A percentile compares a stretch with the other conserved stretches of the same genome.
Evolutionary conservation across 352 stramenopile genomes (phyloP).

Genomic region (Pythium folliculosum): DNA sequence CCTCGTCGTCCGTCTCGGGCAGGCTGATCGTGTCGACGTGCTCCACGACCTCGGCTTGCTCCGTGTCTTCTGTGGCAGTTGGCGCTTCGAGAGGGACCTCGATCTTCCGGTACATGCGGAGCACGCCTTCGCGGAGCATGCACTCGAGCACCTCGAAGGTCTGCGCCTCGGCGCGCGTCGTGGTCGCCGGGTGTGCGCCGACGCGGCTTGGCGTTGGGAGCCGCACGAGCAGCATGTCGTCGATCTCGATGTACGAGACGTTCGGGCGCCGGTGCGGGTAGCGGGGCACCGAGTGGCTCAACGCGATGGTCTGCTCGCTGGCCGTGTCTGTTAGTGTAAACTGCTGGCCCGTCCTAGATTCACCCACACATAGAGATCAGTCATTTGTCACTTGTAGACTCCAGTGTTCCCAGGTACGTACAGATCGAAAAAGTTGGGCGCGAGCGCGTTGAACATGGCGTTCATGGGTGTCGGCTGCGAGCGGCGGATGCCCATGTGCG

Average conservation of each 20-base stretch:
- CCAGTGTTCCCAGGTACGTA: slow-evolving; percentile 15
- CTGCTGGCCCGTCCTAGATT: slow-evolving; percentile 53
- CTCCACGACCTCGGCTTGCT: not conserved
- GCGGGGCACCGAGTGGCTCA: slow-evolving; percentile 35
- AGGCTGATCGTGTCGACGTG: not conserved
- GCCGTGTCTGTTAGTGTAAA: slow-evolving; percentile 57
- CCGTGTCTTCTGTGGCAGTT: not conserved
- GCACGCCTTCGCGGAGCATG: slow-evolving; percentile 11
- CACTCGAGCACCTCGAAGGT: slow-evolving; percentile 13
- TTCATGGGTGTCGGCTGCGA: slow-evolving; percentile 61
- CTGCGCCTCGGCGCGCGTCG: slow-evolving; percentile 7
- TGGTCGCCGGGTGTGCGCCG: not conserved
- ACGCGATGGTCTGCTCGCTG: slow-evolving; percentile 42
- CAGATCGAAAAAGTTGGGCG: slow-evolving; percentile 69
- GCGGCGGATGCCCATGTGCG: slow-evolving; percentile 75
- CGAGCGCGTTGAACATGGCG: slow-evolving; percentile 63
- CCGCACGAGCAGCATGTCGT: slow-evolving; percentile 13
- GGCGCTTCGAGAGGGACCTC: not conserved
- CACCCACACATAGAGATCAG: not conserved
- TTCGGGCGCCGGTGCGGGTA: slow-evolving; percentile 15
- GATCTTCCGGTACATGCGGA: slow-evolving; percentile 8
- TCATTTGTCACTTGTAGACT: not conserved
- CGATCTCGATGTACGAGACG: slow-evolving; percentile 9
- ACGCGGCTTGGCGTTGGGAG: not conserved
- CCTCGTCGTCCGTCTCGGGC: not conserved